Percentiles rank a stretch among this genome's conserved stretches.
Conservation (phyloP, 441 rosid species). For the Hura crepitans region DNA sequence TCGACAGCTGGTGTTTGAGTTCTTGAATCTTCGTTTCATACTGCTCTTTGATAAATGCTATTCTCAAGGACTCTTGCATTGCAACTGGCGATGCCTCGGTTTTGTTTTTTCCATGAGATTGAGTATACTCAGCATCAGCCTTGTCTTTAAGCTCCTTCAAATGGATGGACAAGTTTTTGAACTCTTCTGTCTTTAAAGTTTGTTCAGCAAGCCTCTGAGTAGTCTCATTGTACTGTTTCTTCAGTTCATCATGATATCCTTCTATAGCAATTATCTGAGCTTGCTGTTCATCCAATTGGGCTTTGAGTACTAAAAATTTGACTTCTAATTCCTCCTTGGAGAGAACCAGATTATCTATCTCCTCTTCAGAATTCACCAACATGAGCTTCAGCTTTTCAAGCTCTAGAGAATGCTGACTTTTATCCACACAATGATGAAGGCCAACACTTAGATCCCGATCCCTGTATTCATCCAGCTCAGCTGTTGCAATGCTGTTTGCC, state of each 20-base stretch:
- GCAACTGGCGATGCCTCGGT: slow-evolving; percentile 52
- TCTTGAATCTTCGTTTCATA: slow-evolving; percentile 80
- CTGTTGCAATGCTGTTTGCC: slow-evolving; percentile 34
- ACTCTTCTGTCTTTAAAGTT: slow-evolving; percentile 83
- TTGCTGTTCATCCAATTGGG: slow-evolving; percentile 51
- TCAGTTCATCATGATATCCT: slow-evolving; percentile 40
- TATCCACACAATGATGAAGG: slow-evolving; percentile 32
- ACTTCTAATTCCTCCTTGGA: slow-evolving; percentile 62
- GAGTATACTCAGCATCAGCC: slow-evolving; percentile 64
- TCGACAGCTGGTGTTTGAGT: slow-evolving; percentile 70
- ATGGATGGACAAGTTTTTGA: slow-evolving; percentile 72
- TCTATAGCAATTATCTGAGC: slow-evolving; percentile 35
- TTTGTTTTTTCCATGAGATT: slow-evolving; percentile 55
- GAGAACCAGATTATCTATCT: slow-evolving; percentile 50
- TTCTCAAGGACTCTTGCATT: slow-evolving; percentile 89
- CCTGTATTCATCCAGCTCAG: slow-evolving; percentile 51
- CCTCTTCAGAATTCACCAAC: slow-evolving; percentile 47
- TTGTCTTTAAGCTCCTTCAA: slow-evolving; percentile 88
- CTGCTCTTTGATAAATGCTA: slow-evolving; percentile 96
- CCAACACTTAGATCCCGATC: slow-evolving; percentile 33
- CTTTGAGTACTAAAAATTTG: slow-evolving; percentile 47
- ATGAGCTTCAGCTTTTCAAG: slow-evolving; percentile 48
- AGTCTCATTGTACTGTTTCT: slow-evolving; percentile 54
- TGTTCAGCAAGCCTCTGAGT: slow-evolving; percentile 72
- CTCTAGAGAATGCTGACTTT: slow-evolving; percentile 41